Percentiles rank a stretch among this genome's conserved stretches.
phyloP scores from a whole-genome alignment of 163 green algal species.

The Dunaliella salina region DNA sequence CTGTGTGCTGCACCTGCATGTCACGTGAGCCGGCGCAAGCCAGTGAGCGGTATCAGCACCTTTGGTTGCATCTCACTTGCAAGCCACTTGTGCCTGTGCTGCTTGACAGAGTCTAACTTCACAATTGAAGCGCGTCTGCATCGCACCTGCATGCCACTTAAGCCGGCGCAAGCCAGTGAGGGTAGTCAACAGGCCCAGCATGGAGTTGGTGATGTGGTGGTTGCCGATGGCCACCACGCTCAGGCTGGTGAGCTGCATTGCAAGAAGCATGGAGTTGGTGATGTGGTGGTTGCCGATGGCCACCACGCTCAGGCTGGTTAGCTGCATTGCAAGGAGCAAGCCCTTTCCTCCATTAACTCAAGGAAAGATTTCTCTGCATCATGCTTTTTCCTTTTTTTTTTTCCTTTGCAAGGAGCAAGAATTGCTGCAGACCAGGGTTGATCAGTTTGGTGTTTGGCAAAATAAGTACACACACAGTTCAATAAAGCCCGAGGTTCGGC shows the following conservation, averaged over 20 bases:
- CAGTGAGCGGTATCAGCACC: not conserved
- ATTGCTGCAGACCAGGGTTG: not conserved
- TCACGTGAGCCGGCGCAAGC: not conserved
- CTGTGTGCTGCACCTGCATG: not conserved
- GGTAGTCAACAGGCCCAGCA: constrained; percentile 1
- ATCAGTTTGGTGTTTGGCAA: no score
- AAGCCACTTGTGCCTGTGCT: no score
- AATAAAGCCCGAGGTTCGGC: no score
- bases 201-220: constrained; percentile 11
- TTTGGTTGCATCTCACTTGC: not conserved
- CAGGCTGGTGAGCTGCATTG: constrained; percentile 10
- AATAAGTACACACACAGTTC: no score
- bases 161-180: constrained; percentile 7
- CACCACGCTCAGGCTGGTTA: constrained; percentile 2
- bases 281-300: constrained; percentile 9
- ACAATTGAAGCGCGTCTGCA: not conserved
- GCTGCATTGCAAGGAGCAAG: not conserved
- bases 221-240: constrained; percentile 1
- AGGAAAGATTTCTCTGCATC: no score
- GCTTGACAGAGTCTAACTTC: no score
- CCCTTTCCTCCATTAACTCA: no score
- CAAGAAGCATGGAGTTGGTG: constrained; percentile 9
- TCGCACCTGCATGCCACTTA: constrained; percentile 7
- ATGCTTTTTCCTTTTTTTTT: no score
- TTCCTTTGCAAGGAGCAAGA: no score